Evolutionary conservation across 75 land plant genomes (phyloP), one percentile per base, ranked within the genome.

Genomic region (Isoetes taiwanensis): DNA sequence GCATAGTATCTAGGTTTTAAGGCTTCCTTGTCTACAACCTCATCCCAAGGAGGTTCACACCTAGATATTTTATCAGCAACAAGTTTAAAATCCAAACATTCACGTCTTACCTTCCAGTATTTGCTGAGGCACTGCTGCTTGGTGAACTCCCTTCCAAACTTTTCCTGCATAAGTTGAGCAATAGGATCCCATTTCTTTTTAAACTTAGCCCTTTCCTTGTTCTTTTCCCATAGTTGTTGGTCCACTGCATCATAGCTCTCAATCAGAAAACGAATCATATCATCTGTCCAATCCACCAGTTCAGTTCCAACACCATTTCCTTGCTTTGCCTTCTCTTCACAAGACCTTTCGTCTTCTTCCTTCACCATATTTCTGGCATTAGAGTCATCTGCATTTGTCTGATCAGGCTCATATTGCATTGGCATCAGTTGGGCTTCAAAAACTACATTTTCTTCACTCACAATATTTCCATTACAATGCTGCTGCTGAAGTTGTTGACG

Each of bases 151-250:
- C 62, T 20, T 0, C 50, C 52, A 28, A 59, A 59, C 32, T 20
- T 59, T 43, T 41, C 62, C 50, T 59, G 62, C 62, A 59, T 59
- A 1, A 50, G 40, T 50, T 59, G 40, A 17, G 42, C 42, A 20
- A 59, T 59, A 16, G 62, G 62, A 43, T 59, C 62, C 62, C 62
- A 59, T 14, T 59, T 59, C 62, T 59, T 59, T 50, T 59, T 43
- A 34, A 41, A 41, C 62, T 59, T 59, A 16, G 42, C 62, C 62
- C 42, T 59, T 21, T 50, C 62, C 0, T 50, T 29, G 32, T 50
- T 59, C 62, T 59, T 50, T 20, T 41, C 38, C 34, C 19, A 57
- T 6, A 57, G 24, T 5, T 41, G 1, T 6, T 41, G 59, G 59
- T 57, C 41, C 59, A 57, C 59, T 28, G 34, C 59, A 24, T 57